Evolutionary conservation across 2,329 filamentous ascomycete species (phyloP).

Genomic region (Albifimbria verrucaria): DNA sequence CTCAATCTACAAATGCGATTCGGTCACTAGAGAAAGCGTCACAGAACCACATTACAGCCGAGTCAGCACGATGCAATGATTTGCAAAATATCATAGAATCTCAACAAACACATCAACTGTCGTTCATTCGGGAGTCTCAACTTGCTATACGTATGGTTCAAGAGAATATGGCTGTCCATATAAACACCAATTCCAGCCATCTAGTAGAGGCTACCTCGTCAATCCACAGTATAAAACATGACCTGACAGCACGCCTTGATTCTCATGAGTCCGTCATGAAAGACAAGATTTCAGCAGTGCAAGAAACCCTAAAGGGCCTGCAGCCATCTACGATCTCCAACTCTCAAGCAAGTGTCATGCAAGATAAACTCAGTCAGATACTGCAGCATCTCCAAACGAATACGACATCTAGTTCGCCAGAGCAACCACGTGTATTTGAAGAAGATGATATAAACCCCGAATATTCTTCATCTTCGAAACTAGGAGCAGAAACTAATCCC

Average conservation of each 20-base stretch:
- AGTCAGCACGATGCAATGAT: neutral
- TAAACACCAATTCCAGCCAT: neutral
- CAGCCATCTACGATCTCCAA: neutral
- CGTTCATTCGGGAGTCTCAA: neutral
- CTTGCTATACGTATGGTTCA: neutral
- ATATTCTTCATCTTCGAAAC: neutral
- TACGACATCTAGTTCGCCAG: neutral
- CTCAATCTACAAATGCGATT: neutral
- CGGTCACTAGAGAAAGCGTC: neutral
- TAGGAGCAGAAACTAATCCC: neutral
- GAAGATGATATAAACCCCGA: neutral
- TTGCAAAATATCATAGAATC: neutral
- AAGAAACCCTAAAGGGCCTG: neutral
- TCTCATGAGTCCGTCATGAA: neutral
- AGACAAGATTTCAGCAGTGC: neutral
- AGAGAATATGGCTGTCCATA: neutral
- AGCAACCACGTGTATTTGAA: neutral
- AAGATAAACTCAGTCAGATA: neutral
- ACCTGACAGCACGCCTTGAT: neutral
- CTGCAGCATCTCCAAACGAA: neutral
- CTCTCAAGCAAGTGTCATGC: neutral
- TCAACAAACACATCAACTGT: neutral
- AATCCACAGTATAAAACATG: neutral
- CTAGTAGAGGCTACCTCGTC: neutral
- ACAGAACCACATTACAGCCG: neutral